phyloP scores from a whole-genome alignment of 164 flowering plant species.

The Stephania japonica region DNA sequence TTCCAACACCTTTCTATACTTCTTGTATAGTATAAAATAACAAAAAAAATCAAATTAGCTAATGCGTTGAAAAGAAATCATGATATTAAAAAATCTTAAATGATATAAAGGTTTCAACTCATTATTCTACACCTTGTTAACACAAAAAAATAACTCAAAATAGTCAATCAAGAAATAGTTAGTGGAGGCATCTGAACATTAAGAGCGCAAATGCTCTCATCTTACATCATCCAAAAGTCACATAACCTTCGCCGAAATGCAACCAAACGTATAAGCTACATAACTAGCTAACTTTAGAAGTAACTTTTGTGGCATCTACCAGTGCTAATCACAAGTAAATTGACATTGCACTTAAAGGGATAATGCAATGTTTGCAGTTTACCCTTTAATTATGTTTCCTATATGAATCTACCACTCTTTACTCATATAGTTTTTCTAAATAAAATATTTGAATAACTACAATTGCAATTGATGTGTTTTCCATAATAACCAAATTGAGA shows the following conservation, averaged over 20 bases:
- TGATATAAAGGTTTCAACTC: neutral
- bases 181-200: neutral
- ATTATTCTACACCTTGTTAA: neutral
- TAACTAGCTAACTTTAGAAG: neutral
- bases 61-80: neutral
- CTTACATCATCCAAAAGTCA: neutral
- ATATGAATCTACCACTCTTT: neutral
- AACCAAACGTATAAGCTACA: neutral
- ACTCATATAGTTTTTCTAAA: too few relatives aligned
- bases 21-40: conserved; percentile 13
- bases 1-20: conserved; percentile 21
- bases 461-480: neutral
- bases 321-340: neutral
- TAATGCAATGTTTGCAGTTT: neutral
- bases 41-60: neutral
- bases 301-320: neutral
- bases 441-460: neutral
- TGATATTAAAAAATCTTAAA: neutral
- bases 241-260: neutral
- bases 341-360: neutral
- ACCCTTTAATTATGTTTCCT: neutral
- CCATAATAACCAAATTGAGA: neutral
- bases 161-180: too few relatives aligned
- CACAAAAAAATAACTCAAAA: neutral
- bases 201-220: neutral